phyloP scores from a whole-genome alignment of 1,284 basidiomycete species.

The Microbotryum intermedium region DNA sequence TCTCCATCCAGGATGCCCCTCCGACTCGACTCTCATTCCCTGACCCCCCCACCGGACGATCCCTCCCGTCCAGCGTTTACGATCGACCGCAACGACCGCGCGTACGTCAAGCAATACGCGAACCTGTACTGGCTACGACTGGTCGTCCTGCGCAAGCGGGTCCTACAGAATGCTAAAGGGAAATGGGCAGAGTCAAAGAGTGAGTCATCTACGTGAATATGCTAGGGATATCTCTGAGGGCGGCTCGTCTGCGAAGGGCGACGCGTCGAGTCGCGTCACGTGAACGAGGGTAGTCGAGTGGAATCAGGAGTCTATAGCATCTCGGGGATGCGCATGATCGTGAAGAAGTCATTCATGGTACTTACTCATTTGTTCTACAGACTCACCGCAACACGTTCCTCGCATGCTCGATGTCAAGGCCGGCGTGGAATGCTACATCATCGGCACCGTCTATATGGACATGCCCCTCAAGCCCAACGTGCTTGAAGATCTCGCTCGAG shows the following conservation, averaged over 20 bases:
- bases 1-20: too few species aligned
- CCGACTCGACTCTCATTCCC: too few species aligned
- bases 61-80: slow-evolving; percentile 6
- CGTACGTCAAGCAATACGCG: slow-evolving; percentile 73
- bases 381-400: slow-evolving; percentile 60
- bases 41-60: not conserved
- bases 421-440: slow-evolving; percentile 74
- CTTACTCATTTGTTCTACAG: too few species aligned
- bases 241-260: not conserved
- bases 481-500: slow-evolving; percentile 82
- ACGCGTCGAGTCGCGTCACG: not conserved
- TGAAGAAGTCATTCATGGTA: too few species aligned
- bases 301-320: not conserved
- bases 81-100: slow-evolving; percentile 1
- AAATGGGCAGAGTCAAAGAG: slow-evolving; percentile 57
- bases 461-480: slow-evolving; percentile 98
- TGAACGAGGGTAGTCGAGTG: not conserved
- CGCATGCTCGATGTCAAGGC: slow-evolving; percentile 83
- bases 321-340: too few species aligned
- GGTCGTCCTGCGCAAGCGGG: slow-evolving; percentile 52
- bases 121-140: slow-evolving; percentile 84
- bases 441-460: slow-evolving; percentile 93
- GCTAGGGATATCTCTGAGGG: slow-evolving; percentile 36
- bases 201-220: too few species aligned
- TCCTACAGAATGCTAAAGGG: slow-evolving; percentile 55